phyloP scores from a whole-genome alignment of 768 basidiomycete genomes.

The Amanita fuliginea region DNA sequence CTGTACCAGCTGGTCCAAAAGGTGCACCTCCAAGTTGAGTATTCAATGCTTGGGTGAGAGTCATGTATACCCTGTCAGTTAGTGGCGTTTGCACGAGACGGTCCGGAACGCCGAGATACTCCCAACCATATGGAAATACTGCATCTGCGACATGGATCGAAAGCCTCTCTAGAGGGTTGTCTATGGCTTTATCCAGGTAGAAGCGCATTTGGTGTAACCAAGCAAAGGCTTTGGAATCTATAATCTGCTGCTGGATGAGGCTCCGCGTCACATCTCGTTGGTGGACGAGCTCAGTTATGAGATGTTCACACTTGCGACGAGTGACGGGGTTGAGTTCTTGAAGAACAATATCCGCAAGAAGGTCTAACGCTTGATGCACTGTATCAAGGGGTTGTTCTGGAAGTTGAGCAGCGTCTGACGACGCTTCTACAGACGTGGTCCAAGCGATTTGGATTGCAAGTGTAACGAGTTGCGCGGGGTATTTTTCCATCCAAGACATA shows the following conservation, averaged over 20 bases:
- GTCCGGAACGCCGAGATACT: conserved; percentile 95
- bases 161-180: conserved; percentile 73
- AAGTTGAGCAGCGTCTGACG: conserved; percentile 42
- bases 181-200: conserved; percentile 66
- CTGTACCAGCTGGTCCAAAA: conserved; percentile 97
- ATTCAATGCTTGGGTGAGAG: conserved; percentile 90
- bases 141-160: conserved; percentile 83
- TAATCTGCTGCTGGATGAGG: conserved; percentile 55
- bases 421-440: conserved; percentile 74
- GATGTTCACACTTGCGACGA: conserved; percentile 96
- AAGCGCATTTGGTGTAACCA: conserved; percentile 99
- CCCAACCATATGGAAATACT: conserved; percentile 94
- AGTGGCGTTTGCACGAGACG: conserved; percentile 96
- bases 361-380: conserved; percentile 74
- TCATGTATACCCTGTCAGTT: conserved; percentile 94
- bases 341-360: conserved; percentile 94
- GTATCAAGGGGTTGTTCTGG: conserved; percentile 65
- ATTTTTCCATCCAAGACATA: conserved; percentile 86
- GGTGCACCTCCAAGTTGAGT: conserved; percentile 95
- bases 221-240: conserved; percentile 63
- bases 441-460: conserved; percentile 93
- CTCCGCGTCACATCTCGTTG: conserved; percentile 89
- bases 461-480: conserved; percentile 93
- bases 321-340: conserved; percentile 82
- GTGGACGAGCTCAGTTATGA: conserved; percentile 98